Evolutionary conservation across 2,329 filamentous ascomycete genomes (phyloP).

Genomic region (Colletotrichum cereale): DNA sequence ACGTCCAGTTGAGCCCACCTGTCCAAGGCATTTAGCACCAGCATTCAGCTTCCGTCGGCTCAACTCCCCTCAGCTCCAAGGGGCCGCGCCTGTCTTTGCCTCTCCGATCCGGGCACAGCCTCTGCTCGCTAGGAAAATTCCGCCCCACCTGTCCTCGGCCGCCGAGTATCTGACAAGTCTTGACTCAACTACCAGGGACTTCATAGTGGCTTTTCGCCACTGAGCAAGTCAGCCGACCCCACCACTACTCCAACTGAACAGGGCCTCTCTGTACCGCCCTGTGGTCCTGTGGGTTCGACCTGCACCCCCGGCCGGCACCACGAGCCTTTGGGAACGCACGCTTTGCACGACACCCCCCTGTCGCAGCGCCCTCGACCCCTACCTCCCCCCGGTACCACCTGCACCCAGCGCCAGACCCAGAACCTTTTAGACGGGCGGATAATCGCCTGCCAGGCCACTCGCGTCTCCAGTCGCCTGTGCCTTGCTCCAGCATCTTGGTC

Average conservation of each 20-base stretch:
- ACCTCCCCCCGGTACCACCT: slow-evolving; percentile 36
- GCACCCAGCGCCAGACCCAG: slow-evolving; percentile 36
- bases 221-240: slow-evolving; percentile 41
- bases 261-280: slow-evolving; percentile 39
- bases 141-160: slow-evolving; percentile 34
- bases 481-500: slow-evolving; percentile 39
- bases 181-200: slow-evolving; percentile 40
- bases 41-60: slow-evolving; percentile 2
- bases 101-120: slow-evolving; percentile 31
- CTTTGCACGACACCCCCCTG: slow-evolving; percentile 39
- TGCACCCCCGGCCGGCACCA: slow-evolving; percentile 33
- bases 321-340: slow-evolving; percentile 40
- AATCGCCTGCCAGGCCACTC: slow-evolving; percentile 39
- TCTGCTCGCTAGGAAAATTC: slow-evolving; percentile 30
- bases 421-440: slow-evolving; percentile 41
- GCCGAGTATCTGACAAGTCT: slow-evolving; percentile 40
- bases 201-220: slow-evolving; percentile 40
- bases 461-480: slow-evolving; percentile 30
- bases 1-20: slow-evolving; percentile 3
- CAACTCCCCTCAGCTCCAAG: slow-evolving; percentile 10
- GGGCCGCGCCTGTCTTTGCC: slow-evolving; percentile 19
- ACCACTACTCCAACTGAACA: slow-evolving; percentile 40
- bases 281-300: slow-evolving; percentile 40
- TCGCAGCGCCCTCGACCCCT: slow-evolving; percentile 37
- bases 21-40: slow-evolving; percentile 1